Evolutionary conservation across 192 early-diverging fungal genomes (phyloP).

Genomic region (Dispira simplex): DNA sequence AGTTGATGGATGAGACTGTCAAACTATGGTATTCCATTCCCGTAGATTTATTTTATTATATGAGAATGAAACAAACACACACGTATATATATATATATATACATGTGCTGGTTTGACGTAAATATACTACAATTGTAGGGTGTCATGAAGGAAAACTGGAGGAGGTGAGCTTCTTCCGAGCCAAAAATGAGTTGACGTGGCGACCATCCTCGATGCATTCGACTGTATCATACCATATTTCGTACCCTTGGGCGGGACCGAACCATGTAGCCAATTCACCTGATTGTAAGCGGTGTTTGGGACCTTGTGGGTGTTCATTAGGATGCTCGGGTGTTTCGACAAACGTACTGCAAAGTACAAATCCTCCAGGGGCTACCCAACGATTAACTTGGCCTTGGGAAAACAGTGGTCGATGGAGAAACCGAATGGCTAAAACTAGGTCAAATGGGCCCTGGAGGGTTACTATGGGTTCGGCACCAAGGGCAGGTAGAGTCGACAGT

Average conservation of each 20-base stretch:
- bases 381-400: not conserved
- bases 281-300: not conserved
- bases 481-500: not conserved
- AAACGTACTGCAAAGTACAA: not conserved
- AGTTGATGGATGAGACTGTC: no score
- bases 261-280: not conserved
- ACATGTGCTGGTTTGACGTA: no score
- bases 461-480: not conserved
- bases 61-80: no score
- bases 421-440: not conserved
- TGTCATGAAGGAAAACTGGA: no score
- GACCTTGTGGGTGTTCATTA: not conserved
- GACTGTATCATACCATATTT: not conserved
- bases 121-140: no score
- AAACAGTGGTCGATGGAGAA: not conserved
- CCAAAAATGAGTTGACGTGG: not conserved
- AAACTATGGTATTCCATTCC: no score
- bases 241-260: not conserved
- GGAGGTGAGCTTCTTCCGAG: not conserved
- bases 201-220: constrained; percentile 2
- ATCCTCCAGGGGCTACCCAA: not conserved
- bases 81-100: no score
- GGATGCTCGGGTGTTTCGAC: not conserved
- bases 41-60: no score
- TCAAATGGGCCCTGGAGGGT: not conserved